Evolutionary conservation across 1,139 yeast genomes (phyloP).

Genomic region (Yamadazyma oceani): DNA sequence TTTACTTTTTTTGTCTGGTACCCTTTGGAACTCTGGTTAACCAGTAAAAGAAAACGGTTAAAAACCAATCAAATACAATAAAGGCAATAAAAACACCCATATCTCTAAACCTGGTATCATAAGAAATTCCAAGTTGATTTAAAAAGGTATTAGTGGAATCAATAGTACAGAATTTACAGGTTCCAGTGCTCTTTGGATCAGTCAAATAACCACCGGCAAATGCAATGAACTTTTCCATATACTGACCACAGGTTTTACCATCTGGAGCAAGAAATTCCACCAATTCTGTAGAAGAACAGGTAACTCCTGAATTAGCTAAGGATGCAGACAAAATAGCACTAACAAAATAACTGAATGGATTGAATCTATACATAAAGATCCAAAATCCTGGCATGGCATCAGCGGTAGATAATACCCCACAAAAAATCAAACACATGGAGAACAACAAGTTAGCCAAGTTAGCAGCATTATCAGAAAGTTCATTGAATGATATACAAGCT

Average conservation of each 20-base stretch:
- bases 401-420: conserved; percentile 32
- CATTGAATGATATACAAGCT: conserved; percentile 37
- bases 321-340: conserved; percentile 53
- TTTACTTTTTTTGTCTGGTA: conserved; percentile 4
- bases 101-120: conserved; percentile 50
- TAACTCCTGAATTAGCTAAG: conserved; percentile 49
- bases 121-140: conserved; percentile 16
- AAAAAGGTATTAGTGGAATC: conserved; percentile 23
- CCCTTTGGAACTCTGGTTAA: conserved; percentile 64
- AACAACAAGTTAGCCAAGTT: conserved; percentile 28
- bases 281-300: conserved; percentile 49
- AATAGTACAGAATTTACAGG: conserved; percentile 23
- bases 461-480: conserved; percentile 41
- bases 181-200: conserved; percentile 16
- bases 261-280: conserved; percentile 43
- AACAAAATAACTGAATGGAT: conserved; percentile 41
- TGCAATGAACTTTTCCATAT: conserved; percentile 16
- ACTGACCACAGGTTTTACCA: conserved; percentile 34
- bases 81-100: conserved; percentile 50
- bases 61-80: conserved; percentile 23
- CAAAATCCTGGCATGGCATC: conserved; percentile 29
- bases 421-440: conserved; percentile 32
- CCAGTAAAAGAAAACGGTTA: conserved; percentile 56
- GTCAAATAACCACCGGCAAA: conserved; percentile 28
- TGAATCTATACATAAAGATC: conserved; percentile 36